These are phyloP conservation scores for Ascochyta fabae DNA, from an alignment of 2,329 filamentous ascomycete species.

Conservation along the genomic window DNA sequence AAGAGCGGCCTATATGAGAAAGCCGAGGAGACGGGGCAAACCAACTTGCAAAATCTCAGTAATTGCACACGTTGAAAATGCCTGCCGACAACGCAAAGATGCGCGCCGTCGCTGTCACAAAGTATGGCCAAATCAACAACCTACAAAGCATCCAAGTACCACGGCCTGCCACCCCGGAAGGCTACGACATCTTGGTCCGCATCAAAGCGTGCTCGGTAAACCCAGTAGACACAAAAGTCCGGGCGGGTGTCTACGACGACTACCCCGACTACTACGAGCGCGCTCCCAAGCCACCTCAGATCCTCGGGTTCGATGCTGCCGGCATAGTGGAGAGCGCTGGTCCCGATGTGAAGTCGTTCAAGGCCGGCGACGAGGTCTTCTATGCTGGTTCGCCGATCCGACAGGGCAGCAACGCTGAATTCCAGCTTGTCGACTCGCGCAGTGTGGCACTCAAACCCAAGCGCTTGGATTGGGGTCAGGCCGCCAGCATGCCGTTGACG, in stretches of 20 bases:
- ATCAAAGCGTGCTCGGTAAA: slow-evolving; percentile 30
- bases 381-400: slow-evolving; percentile 50
- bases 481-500: slow-evolving; percentile 17
- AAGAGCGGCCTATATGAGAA: not conserved
- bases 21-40: not conserved
- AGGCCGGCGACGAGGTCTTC: slow-evolving; percentile 54
- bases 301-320: slow-evolving; percentile 17
- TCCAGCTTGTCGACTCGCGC: slow-evolving; percentile 52
- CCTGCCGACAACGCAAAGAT: slow-evolving; percentile 20
- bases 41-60: not conserved
- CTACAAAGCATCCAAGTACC: slow-evolving; percentile 40
- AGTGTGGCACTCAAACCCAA: slow-evolving; percentile 52
- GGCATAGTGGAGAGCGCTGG: slow-evolving; percentile 13
- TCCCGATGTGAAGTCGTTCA: slow-evolving; percentile 17
- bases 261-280: slow-evolving; percentile 36
- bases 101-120: slow-evolving; percentile 41
- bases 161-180: slow-evolving; percentile 35
- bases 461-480: slow-evolving; percentile 17
- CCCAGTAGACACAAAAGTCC: slow-evolving; percentile 34
- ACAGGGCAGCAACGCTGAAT: slow-evolving; percentile 54
- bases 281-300: slow-evolving; percentile 2
- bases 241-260: slow-evolving; percentile 34
- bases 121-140: slow-evolving; percentile 38
- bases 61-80: not conserved
- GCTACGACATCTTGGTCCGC: slow-evolving; percentile 46